Percentiles rank a stretch among this genome's conserved stretches.
These are phyloP conservation scores for Plantago major DNA, from an alignment of 257 asterid species.

Conservation along the genomic window DNA sequence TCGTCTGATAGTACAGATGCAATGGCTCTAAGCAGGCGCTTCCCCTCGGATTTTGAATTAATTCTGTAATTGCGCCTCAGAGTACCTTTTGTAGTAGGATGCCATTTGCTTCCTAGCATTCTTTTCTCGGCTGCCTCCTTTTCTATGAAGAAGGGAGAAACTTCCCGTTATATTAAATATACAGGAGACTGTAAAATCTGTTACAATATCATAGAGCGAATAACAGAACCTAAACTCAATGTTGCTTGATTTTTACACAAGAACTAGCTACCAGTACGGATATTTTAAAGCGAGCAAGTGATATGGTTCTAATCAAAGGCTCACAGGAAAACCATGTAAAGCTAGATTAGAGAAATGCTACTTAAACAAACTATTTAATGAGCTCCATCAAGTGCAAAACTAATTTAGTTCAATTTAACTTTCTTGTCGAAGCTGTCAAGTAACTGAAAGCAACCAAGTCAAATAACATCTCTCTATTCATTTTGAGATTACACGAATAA, in stretches of 20 bases:
- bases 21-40: slow-evolving; percentile 65
- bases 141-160: slow-evolving; percentile 39
- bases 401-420: too few species aligned
- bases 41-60: slow-evolving; percentile 80
- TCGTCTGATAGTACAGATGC: slow-evolving; percentile 90
- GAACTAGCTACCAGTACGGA: not conserved
- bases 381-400: too few species aligned
- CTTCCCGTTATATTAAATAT: slow-evolving; percentile 7
- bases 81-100: slow-evolving; percentile 93
- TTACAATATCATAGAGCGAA: too few species aligned
- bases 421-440: too few species aligned
- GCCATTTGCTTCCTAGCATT: slow-evolving; percentile 94
- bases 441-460: too few species aligned
- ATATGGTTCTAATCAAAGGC: not conserved
- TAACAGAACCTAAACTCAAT: too few species aligned
- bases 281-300: not conserved
- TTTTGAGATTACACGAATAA: too few species aligned
- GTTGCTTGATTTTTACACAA: not conserved
- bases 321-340: not conserved
- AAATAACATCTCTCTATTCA: too few species aligned
- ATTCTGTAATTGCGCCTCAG: slow-evolving; percentile 83
- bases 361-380: too few species aligned
- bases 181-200: not conserved
- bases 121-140: slow-evolving; percentile 78
- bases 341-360: not conserved